Evolutionary conservation across 108 stramenopile genomes (phyloP), one percentile per base, ranked within the genome.

Genomic region (Discostella stelligeroides): DNA sequence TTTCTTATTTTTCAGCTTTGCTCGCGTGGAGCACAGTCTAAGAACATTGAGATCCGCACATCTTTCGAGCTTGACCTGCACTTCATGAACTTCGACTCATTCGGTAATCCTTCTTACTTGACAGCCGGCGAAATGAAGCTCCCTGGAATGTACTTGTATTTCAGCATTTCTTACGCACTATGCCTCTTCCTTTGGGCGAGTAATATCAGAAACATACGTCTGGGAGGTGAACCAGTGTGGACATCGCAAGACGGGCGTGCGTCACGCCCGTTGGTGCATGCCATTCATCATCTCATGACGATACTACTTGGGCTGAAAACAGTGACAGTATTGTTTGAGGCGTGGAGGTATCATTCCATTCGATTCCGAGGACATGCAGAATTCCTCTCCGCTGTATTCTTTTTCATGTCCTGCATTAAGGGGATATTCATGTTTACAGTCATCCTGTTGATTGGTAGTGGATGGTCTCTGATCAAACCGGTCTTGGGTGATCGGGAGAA

Each of bases 371-470:
- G 99, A 0, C 86, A 91, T 63, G 90, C 95, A 39, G 92, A 92
- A 49, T 82, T 91, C 28, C 97, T 96, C 91, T 90, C 86, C 0
- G 84, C 86, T 20, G 64, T 98, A 7, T 97, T 87, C 39, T 97
- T 95, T 70, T 57, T 84, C 21, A 86, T 98, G 72, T 75, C 87
- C 9, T 95, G 92, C 57, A 50, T 91, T 20, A 91, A 90, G 69
- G 89, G 88, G 25, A 84, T 89, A 61, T 83, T 90, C 53, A 79
- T 97, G 46, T 98, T 99, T 67, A 86, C 91, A 7, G 97, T 98
- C 42, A 92, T 99, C 42, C 83, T 99, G 0, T 82, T 98, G 27
- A 92, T 99, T 68, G 99, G 98, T n/a, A 91, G 95, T 17, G 98
- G 96, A 0, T 98, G 93, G 93, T 84, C 84, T 39, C 88, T 99